These are phyloP conservation scores for Botrytis cinerea DNA, from an alignment of 2,329 filamentous ascomycete genomes.

Conservation along the genomic window DNA sequence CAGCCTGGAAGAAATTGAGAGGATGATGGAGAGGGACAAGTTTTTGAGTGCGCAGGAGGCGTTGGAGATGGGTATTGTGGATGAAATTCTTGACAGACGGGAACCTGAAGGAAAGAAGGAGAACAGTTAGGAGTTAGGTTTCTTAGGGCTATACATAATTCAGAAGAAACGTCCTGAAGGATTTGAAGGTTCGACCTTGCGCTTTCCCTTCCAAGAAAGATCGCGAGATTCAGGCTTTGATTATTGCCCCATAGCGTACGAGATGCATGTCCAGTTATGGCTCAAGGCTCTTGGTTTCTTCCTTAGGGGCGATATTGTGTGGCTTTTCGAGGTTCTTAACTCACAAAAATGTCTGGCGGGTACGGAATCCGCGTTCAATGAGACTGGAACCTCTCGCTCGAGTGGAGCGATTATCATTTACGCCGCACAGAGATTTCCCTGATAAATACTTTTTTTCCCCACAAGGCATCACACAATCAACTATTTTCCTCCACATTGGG, in stretches of 20 bases:
- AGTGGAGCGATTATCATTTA: background rate
- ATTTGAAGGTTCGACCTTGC: background rate
- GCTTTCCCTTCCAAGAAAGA: rapidly evolving
- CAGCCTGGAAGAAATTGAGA: slow-evolving; percentile 80
- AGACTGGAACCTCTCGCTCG: background rate
- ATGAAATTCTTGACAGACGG: slow-evolving; percentile 77
- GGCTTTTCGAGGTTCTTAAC: background rate
- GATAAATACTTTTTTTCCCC: background rate
- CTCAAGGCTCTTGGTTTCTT: background rate
- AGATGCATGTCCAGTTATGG: background rate
- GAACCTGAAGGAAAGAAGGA: slow-evolving; percentile 34
- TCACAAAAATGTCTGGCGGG: background rate
- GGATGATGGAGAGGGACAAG: slow-evolving; percentile 95
- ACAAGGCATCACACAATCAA: background rate
- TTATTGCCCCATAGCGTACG: background rate
- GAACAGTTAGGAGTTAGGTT: background rate
- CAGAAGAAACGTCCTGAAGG: background rate
- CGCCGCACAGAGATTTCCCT: background rate
- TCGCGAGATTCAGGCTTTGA: background rate
- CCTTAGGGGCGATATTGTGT: background rate
- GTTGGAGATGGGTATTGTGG: slow-evolving; percentile 84
- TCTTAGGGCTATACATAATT: background rate
- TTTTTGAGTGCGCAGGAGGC: slow-evolving; percentile 91
- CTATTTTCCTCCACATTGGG: background rate
- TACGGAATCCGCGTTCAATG: no score